A percentile compares a stretch with the other conserved stretches of the same genome.
phyloP scores from a whole-genome alignment of 768 basidiomycete species.

The Kwoniella sp. region DNA sequence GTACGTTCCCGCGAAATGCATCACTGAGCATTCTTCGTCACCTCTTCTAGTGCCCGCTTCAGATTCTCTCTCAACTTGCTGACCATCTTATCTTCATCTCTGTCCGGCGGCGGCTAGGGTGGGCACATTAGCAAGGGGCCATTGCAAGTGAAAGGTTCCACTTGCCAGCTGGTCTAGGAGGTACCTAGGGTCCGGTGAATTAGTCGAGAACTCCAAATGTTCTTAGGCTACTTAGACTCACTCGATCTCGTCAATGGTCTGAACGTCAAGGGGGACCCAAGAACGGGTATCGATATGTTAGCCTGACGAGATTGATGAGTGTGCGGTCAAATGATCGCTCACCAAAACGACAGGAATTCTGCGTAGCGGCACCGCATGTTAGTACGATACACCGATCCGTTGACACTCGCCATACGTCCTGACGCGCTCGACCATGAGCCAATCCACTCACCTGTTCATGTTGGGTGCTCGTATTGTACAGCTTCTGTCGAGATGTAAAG shows the following conservation, averaged over 20 bases:
- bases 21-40: slow-evolving; percentile 33
- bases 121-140: neutral
- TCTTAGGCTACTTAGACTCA: slow-evolving; percentile 2
- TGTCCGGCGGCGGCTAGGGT: slow-evolving; percentile 34
- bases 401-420: too few species aligned
- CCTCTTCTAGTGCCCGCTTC: slow-evolving; percentile 29
- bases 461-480: too few species aligned
- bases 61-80: slow-evolving; percentile 33
- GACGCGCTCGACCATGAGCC: too few species aligned
- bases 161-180: slow-evolving; percentile 37
- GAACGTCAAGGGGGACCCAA: neutral
- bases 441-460: too few species aligned
- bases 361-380: too few species aligned
- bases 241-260: slow-evolving; percentile 45
- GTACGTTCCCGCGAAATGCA: too few species aligned
- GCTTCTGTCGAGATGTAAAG: too few species aligned
- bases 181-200: slow-evolving; percentile 13
- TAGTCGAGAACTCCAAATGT: neutral
- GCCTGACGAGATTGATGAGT: too few species aligned
- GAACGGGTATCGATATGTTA: too few species aligned
- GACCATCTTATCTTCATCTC: slow-evolving; percentile 32
- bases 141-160: neutral
- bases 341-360: neutral
- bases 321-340: too few species aligned
- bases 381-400: too few species aligned